These are phyloP conservation scores for Schrenkiella parvula DNA, from an alignment of 345 rosid genomes.

Conservation along the genomic window DNA sequence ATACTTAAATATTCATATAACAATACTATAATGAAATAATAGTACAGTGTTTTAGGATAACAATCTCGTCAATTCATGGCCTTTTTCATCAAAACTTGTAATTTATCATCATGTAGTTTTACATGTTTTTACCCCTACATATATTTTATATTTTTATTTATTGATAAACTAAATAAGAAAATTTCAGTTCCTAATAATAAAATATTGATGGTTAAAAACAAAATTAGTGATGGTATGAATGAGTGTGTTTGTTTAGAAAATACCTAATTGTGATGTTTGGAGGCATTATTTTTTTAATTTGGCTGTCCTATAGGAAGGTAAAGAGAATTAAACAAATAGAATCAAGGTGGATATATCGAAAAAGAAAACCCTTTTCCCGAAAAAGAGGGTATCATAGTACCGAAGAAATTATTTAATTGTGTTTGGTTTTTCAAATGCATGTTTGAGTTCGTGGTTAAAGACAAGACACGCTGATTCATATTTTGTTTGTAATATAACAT, in stretches of 20 bases:
- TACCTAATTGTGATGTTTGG: neutral
- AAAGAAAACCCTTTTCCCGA: conserved; percentile 14
- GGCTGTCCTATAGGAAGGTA: conserved; percentile 1
- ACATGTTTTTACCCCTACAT: neutral
- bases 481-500: neutral
- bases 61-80: neutral
- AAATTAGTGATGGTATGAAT: neutral
- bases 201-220: neutral
- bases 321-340: neutral
- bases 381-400: conserved; percentile 15
- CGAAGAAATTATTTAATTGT: conserved; percentile 1
- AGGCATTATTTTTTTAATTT: conserved; percentile 7
- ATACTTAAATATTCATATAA: neutral
- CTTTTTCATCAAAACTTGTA: neutral
- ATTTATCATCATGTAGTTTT: neutral
- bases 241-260: neutral
- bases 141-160: neutral
- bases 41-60: neutral
- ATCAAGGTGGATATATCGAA: conserved; percentile 14
- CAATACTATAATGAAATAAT: neutral
- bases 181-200: neutral
- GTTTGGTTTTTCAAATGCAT: conserved; percentile 14
- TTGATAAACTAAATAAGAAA: neutral
- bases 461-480: neutral
- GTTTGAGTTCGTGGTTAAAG: neutral